Conservation (phyloP, 208 protist genomes). For the Porcisia hertigi region DNA sequence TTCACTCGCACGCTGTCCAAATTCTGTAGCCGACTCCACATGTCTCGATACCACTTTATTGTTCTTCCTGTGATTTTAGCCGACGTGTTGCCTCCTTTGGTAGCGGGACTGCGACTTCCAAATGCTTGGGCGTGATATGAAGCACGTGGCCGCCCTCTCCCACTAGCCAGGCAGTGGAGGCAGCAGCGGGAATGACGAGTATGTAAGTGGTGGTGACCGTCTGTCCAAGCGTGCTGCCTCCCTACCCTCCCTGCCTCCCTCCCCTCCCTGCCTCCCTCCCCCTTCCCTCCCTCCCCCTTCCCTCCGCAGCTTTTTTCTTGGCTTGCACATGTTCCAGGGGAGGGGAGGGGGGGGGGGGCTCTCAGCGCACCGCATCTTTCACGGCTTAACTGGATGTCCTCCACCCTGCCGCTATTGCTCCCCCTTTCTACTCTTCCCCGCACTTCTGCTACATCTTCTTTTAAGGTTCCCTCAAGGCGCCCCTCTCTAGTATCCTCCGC, state of each 20-base stretch:
- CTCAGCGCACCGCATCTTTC: background rate
- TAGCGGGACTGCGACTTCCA: background rate
- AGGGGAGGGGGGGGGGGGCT: too few relatives aligned
- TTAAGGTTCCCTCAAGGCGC: background rate
- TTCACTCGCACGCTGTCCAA: background rate
- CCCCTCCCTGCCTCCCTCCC: background rate
- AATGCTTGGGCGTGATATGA: background rate
- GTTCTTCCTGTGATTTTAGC: background rate
- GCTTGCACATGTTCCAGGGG: too few relatives aligned
- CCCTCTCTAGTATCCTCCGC: background rate
- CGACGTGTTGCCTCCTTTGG: background rate
- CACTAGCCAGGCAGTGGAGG: background rate
- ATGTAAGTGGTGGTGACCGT: background rate
- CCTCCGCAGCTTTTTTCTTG: too few relatives aligned
- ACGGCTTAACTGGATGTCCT: background rate
- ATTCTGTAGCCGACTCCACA: background rate
- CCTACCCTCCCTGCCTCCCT: background rate
- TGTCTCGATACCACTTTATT: background rate
- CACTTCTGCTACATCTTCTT: slow-evolving; percentile 2
- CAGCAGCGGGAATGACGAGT: background rate
- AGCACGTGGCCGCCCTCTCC: background rate
- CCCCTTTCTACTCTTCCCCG: slow-evolving; percentile 2
- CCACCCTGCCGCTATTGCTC: too few relatives aligned
- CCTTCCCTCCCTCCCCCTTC: background rate
- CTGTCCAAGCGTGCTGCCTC: background rate